These are phyloP conservation scores for Raphanus hybrid DNA, from an alignment of 441 rosid genomes.

Conservation along the genomic window DNA sequence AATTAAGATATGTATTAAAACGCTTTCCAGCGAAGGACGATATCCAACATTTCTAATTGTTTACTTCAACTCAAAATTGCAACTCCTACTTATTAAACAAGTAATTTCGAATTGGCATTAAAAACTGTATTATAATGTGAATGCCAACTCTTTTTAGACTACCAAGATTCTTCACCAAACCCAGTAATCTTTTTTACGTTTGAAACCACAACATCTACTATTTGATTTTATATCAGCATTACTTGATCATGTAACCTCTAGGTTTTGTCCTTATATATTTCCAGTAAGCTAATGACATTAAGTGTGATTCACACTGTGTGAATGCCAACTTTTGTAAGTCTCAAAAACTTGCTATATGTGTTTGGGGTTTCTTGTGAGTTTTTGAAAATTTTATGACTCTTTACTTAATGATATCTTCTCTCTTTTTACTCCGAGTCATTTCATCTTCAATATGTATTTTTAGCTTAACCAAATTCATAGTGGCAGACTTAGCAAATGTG, in stretches of 20 bases:
- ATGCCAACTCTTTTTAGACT: too few relatives aligned
- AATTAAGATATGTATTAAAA: not conserved
- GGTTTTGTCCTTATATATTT: too few relatives aligned
- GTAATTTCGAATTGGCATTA: too few relatives aligned
- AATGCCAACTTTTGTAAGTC: not conserved
- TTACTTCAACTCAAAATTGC: not conserved
- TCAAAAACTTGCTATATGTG: not conserved
- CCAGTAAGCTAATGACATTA: too few relatives aligned
- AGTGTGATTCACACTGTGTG: not conserved
- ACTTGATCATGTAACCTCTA: too few relatives aligned
- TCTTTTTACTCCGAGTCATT: not conserved
- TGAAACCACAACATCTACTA: too few relatives aligned
- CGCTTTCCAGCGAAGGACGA: conserved; percentile 22
- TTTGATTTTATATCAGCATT: too few relatives aligned
- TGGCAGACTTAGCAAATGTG: not conserved
- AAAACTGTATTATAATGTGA: too few relatives aligned
- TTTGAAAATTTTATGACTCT: not conserved
- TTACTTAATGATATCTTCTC: not conserved
- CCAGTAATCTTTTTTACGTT: too few relatives aligned
- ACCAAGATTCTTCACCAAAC: too few relatives aligned
- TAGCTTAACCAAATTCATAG: not conserved
- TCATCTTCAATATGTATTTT: not conserved
- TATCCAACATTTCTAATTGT: not conserved
- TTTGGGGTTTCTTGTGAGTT: not conserved
- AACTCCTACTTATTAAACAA: not conserved